phyloP scores from a whole-genome alignment of 2,329 filamentous ascomycete genomes.

The Cercospora janseana region DNA sequence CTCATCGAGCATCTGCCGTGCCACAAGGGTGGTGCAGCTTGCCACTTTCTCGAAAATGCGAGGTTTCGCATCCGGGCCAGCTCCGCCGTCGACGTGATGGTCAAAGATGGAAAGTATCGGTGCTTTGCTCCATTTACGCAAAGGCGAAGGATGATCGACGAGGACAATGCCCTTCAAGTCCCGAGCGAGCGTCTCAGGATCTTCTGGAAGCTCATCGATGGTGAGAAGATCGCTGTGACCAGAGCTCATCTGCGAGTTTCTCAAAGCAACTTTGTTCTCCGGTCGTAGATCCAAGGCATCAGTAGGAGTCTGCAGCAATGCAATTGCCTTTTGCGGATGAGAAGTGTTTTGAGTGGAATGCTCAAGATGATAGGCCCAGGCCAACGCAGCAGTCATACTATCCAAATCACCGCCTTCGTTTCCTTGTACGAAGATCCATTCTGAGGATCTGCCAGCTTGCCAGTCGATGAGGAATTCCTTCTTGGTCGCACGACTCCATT shows the following conservation, averaged over 20 bases:
- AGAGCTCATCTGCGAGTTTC: constrained; percentile 48
- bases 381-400: constrained; percentile 46
- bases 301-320: constrained; percentile 47
- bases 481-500: constrained; percentile 50
- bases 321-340: constrained; percentile 47
- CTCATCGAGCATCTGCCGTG: constrained; percentile 49
- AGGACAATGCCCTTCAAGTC: constrained; percentile 49
- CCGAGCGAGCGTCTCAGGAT: constrained; percentile 45
- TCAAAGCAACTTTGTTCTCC: constrained; percentile 48
- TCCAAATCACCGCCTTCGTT: constrained; percentile 50
- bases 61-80: constrained; percentile 44
- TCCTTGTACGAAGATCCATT: constrained; percentile 50
- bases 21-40: constrained; percentile 49
- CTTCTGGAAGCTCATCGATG: constrained; percentile 49
- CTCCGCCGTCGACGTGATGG: constrained; percentile 47
- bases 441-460: constrained; percentile 44
- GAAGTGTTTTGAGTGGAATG: constrained; percentile 46
- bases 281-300: constrained; percentile 50
- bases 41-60: constrained; percentile 47
- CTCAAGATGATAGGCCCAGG: constrained; percentile 50
- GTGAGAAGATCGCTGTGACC: constrained; percentile 50
- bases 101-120: constrained; percentile 50
- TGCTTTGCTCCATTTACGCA: constrained; percentile 46
- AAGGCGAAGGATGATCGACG: constrained; percentile 46
- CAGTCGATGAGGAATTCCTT: constrained; percentile 49